Conservation (phyloP, 1,284 basidiomycete genomes). For the Ganoderma meredithae region DNA sequence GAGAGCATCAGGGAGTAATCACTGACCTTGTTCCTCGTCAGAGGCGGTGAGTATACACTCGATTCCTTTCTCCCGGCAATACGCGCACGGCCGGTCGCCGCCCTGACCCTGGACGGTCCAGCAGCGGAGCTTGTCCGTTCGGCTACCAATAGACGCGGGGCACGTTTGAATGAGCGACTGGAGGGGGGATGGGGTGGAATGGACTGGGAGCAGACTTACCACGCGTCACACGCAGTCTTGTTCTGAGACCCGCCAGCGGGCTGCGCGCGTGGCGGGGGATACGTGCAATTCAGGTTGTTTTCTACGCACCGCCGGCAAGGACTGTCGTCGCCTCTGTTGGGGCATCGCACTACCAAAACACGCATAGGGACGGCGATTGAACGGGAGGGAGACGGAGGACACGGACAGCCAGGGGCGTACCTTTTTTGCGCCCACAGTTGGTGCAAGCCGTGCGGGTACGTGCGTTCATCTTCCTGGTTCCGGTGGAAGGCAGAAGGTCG, state of each 20-base stretch:
- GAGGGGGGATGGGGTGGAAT: not conserved
- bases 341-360: not conserved
- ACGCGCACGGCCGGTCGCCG: not conserved
- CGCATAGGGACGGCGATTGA: not conserved
- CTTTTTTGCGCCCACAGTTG: constrained; percentile 2
- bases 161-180: not conserved
- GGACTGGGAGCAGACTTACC: not conserved
- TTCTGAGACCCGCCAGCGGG: not conserved
- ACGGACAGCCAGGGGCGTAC: not conserved
- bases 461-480: not conserved
- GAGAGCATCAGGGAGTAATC: not conserved
- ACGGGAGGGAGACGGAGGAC: not conserved
- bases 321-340: not conserved
- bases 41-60: not conserved
- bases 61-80: not conserved
- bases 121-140: not conserved
- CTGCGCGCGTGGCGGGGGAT: not conserved
- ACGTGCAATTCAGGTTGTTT: not conserved
- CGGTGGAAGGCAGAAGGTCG: not conserved
- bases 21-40: not conserved
- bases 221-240: not conserved
- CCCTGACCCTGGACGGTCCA: not conserved
- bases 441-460: not conserved
- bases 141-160: not conserved
- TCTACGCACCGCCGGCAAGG: not conserved